phyloP scores from a whole-genome alignment of 768 basidiomycete species.

The Leucosporidium creatinivorum region DNA sequence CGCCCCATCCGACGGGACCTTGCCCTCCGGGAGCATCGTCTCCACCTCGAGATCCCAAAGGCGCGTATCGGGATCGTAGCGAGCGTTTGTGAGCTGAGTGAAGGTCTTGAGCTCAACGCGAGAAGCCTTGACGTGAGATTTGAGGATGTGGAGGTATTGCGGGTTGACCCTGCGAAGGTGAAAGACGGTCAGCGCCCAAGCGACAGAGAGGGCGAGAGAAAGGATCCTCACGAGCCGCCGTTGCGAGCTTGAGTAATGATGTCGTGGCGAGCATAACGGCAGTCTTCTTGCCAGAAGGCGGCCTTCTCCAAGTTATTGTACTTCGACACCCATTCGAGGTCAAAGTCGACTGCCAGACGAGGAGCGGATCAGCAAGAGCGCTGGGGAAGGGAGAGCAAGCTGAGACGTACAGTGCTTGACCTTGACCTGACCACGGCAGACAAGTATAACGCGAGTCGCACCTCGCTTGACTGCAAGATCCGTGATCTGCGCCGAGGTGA shows the following conservation, averaged over 20 bases:
- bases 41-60: conserved; percentile 10
- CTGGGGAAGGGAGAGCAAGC: background rate
- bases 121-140: conserved; percentile 18
- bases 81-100: background rate
- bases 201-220: background rate
- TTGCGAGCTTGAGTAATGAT: conserved; percentile 25
- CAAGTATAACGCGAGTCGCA: conserved; percentile 26
- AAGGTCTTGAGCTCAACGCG: conserved; percentile 10
- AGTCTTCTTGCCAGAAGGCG: conserved; percentile 29
- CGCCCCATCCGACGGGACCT: background rate
- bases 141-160: conserved; percentile 19
- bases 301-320: conserved; percentile 30
- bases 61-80: background rate
- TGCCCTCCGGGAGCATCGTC: background rate
- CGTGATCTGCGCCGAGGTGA: conserved; percentile 37
- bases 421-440: conserved; percentile 31
- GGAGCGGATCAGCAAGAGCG: too few species aligned
- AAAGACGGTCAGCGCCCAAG: background rate
- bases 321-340: conserved; percentile 25
- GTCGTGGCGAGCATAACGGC: conserved; percentile 10
- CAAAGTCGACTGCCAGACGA: conserved; percentile 22
- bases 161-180: conserved; percentile 22
- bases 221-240: conserved; percentile 22
- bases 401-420: conserved; percentile 1
- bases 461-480: conserved; percentile 33